phyloP scores from a whole-genome alignment of 73 alveolate genomes.

The Paramecium primaurelia region DNA sequence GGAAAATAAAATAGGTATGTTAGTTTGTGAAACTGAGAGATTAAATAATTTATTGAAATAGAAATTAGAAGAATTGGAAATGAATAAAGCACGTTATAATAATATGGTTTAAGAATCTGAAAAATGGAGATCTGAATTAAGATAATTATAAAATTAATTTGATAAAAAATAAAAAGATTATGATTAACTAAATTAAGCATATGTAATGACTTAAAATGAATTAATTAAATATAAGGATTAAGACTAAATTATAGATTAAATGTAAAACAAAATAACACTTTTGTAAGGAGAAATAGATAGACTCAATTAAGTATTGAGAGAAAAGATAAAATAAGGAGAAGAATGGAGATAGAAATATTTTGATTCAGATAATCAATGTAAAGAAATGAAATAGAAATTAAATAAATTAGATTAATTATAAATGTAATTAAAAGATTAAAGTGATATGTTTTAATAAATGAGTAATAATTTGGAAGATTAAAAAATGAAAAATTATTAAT shows the following conservation, averaged over 20 bases:
- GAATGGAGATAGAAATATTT: constrained; percentile 31
- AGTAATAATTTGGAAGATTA: not conserved
- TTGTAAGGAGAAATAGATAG: not conserved
- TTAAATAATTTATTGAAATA: not conserved
- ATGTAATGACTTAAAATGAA: constrained; percentile 5
- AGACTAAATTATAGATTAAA: constrained; percentile 16
- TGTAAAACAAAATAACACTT: not conserved
- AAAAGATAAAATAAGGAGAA: constrained; percentile 18
- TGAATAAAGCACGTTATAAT: not conserved
- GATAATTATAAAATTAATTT: not conserved
- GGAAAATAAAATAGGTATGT: not conserved
- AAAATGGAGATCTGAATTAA: not conserved
- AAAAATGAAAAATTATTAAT: not conserved
- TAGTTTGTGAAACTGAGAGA: constrained; percentile 40
- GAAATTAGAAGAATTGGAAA: constrained; percentile 23
- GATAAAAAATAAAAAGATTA: constrained; percentile 20
- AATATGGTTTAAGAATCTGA: not conserved
- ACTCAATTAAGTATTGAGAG: not conserved
- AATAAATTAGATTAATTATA: not conserved
- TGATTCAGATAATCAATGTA: not conserved
- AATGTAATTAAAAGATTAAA: not conserved
- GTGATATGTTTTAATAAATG: not conserved
- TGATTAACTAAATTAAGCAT: constrained; percentile 12
- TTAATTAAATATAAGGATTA: constrained; percentile 16
- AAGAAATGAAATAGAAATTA: constrained; percentile 16